Percentiles rank a stretch among this genome's conserved stretches.
phyloP scores from a whole-genome alignment of 2,329 filamentous ascomycete genomes.

The Aureobasidium sp. region DNA sequence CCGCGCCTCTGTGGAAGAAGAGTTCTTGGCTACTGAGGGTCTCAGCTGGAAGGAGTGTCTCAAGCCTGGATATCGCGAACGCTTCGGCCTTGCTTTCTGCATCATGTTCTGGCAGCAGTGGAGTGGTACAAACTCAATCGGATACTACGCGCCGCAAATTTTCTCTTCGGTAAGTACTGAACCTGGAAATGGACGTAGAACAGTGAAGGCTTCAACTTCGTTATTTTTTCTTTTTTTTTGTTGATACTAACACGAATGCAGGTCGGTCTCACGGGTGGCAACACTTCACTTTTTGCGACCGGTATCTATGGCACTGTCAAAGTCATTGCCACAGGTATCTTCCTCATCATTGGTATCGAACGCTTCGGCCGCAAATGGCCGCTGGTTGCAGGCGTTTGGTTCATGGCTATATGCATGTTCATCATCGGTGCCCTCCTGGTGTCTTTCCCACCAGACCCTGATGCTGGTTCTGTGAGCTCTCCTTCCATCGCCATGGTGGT shows the following conservation, averaged over 20 bases:
- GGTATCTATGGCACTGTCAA: conserved; percentile 37
- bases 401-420: conserved; percentile 33
- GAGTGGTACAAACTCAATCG: conserved; percentile 32
- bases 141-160: conserved; percentile 39
- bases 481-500: conserved; percentile 44
- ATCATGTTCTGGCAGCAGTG: conserved; percentile 46
- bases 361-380: conserved; percentile 32
- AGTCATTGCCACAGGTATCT: conserved; percentile 31
- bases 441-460: conserved; percentile 42
- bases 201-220: no score
- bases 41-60: conserved; percentile 37
- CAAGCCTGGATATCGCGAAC: conserved; percentile 44
- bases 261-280: conserved; percentile 29
- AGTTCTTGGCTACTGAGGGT: conserved; percentile 34
- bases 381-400: conserved; percentile 29
- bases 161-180: conserved; percentile 25
- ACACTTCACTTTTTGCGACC: conserved; percentile 32
- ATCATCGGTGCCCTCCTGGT: conserved; percentile 31
- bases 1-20: conserved; percentile 36
- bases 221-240: no score
- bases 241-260: no score
- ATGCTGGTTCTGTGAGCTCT: conserved; percentile 22
- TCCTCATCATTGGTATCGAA: conserved; percentile 34
- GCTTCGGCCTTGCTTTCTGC: conserved; percentile 56
- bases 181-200: no score